Percentiles rank a stretch among this genome's conserved stretches.
Conservation (phyloP, 2,329 filamentous ascomycete genomes). For the Diaporthe longicolla region DNA sequence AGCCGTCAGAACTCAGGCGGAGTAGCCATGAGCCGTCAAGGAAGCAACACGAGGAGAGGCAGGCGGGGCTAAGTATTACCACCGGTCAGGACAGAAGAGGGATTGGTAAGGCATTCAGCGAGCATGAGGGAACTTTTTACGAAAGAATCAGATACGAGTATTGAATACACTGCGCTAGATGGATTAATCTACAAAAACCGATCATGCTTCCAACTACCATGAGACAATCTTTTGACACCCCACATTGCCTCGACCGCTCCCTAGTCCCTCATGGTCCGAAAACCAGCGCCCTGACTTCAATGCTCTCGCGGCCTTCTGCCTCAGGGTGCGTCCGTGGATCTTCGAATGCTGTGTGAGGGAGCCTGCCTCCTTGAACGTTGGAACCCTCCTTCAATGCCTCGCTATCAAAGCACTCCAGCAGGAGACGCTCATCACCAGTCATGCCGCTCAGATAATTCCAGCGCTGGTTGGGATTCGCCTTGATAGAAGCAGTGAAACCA, state of each 20-base stretch:
- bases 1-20: slow-evolving; percentile 71
- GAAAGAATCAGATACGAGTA: slow-evolving; percentile 1
- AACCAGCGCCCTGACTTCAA: slow-evolving; percentile 88
- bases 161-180: slow-evolving; percentile 30
- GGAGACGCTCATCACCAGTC: slow-evolving; percentile 77
- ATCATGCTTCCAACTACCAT: background rate
- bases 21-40: slow-evolving; percentile 69
- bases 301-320: slow-evolving; percentile 84
- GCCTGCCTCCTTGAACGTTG: slow-evolving; percentile 66
- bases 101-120: background rate
- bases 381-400: slow-evolving; percentile 65
- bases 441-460: slow-evolving; percentile 90
- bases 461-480: slow-evolving; percentile 71
- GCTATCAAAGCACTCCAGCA: slow-evolving; percentile 85
- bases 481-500: slow-evolving; percentile 82
- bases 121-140: background rate
- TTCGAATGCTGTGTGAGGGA: slow-evolving; percentile 84
- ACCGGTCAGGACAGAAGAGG: background rate
- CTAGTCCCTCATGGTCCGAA: slow-evolving; percentile 71
- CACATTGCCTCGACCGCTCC: background rate
- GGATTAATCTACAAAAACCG: background rate
- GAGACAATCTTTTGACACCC: background rate
- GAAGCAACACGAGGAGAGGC: slow-evolving; percentile 64
- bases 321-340: slow-evolving; percentile 80
- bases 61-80: slow-evolving; percentile 44